phyloP scores from a whole-genome alignment of 1,284 basidiomycete species.

The Ustilago esculenta region DNA sequence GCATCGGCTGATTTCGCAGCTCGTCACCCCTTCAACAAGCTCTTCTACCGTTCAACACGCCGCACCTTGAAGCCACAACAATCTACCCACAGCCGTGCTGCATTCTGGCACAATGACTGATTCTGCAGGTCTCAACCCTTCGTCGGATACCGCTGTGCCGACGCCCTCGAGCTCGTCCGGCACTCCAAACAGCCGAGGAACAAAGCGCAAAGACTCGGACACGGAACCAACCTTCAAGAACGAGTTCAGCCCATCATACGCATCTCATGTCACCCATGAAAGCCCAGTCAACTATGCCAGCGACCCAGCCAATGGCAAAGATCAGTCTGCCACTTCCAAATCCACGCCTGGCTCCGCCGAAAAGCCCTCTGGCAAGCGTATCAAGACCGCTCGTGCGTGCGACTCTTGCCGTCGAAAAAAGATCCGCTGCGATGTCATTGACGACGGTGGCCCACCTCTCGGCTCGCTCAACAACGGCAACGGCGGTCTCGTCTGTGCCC shows the following conservation, averaged over 20 bases:
- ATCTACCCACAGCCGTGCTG: no score
- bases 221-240: constrained; percentile 22
- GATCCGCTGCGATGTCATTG: constrained; percentile 74
- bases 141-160: constrained; percentile 7
- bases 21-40: no score
- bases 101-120: constrained; percentile 17
- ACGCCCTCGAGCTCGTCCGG: constrained; percentile 35
- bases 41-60: no score
- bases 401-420: constrained; percentile 92
- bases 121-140: neutral
- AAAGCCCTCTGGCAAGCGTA: constrained; percentile 73
- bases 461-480: constrained; percentile 56
- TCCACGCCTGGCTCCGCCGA: constrained; percentile 26
- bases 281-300: constrained; percentile 28
- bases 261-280: constrained; percentile 9
- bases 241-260: constrained; percentile 15
- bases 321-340: constrained; percentile 8
- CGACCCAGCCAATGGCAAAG: constrained; percentile 16
- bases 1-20: no score
- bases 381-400: constrained; percentile 88
- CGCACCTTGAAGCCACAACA: neutral
- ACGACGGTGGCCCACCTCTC: constrained; percentile 59
- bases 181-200: constrained; percentile 29
- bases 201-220: constrained; percentile 40
- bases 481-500: constrained; percentile 51